Conservation (phyloP, 2,329 filamentous ascomycete species). For the Aspergillus latus region DNA sequence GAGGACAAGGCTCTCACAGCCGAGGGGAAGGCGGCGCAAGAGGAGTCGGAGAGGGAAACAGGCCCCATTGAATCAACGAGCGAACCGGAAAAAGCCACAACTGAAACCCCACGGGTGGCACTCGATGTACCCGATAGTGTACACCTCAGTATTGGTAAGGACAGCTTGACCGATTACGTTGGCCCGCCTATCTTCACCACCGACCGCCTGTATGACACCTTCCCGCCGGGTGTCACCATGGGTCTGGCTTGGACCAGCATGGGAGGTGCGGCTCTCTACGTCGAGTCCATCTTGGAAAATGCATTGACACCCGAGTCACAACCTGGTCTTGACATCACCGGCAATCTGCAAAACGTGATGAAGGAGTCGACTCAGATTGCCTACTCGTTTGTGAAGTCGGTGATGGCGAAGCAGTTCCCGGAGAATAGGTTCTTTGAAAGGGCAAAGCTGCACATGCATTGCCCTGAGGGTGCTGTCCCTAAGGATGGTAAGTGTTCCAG, state of each 20-base stretch:
- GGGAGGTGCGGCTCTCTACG: constrained; percentile 93
- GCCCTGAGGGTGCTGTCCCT: constrained; percentile 90
- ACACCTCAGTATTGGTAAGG: constrained; percentile 80
- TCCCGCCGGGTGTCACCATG: constrained; percentile 94
- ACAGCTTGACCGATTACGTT: constrained; percentile 94
- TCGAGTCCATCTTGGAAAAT: constrained; percentile 92
- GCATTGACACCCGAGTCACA: constrained; percentile 71
- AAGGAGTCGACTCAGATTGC: constrained; percentile 95
- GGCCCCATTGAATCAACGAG: constrained; percentile 60
- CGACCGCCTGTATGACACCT: constrained; percentile 90
- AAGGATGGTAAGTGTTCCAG: constrained; percentile 67
- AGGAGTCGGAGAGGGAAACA: constrained; percentile 58
- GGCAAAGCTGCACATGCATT: constrained; percentile 91
- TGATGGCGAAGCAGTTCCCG: constrained; percentile 80
- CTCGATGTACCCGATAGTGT: constrained; percentile 83
- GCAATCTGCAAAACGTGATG: constrained; percentile 95
- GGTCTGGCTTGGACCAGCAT: constrained; percentile 97
- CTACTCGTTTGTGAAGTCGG: constrained; percentile 90
- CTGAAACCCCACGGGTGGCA: constrained; percentile 67
- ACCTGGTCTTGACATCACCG: constrained; percentile 83
- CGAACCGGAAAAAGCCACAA: constrained; percentile 39
- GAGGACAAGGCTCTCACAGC: constrained; percentile 81
- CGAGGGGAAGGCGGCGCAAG: constrained; percentile 75
- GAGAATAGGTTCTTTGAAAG: constrained; percentile 96
- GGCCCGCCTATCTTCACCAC: constrained; percentile 94